These are phyloP conservation scores for Elaeagnus macrophylla DNA, from an alignment of 306 rosid genomes.

Conservation along the genomic window DNA sequence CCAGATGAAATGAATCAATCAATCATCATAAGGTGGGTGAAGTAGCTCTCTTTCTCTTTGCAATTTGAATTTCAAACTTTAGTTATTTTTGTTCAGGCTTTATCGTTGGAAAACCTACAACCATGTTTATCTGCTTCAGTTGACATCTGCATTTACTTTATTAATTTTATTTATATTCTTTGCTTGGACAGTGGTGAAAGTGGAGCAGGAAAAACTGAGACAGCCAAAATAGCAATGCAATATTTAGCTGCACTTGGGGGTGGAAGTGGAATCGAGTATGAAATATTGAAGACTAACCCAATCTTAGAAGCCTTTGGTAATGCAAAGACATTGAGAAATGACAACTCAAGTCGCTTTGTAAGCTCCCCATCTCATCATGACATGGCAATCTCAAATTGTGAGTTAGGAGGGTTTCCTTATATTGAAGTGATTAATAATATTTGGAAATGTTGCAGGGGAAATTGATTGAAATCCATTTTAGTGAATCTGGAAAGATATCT, in stretches of 20 bases:
- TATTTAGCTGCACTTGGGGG: conserved; percentile 96
- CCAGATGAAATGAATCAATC: conserved; percentile 99
- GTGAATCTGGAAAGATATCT: conserved; percentile 95
- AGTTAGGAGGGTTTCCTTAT: no score
- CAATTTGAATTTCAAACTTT: neutral
- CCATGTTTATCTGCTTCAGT: neutral
- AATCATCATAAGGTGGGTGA: conserved; percentile 84
- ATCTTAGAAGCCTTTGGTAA: conserved; percentile 98
- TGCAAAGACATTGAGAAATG: conserved; percentile 94
- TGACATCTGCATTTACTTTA: neutral
- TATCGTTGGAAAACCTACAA: no score
- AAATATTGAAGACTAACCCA: conserved; percentile 94
- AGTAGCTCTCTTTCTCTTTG: neutral
- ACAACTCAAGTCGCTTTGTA: conserved; percentile 99
- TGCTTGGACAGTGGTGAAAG: conserved; percentile 78
- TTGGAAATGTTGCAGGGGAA: conserved; percentile 55
- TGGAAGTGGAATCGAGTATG: conserved; percentile 96
- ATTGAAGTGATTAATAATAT: no score
- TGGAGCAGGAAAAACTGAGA: conserved; percentile 99
- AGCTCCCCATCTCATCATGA: conserved; percentile 26
- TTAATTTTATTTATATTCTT: neutral
- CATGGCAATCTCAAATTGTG: no score
- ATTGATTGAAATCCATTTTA: conserved; percentile 93
- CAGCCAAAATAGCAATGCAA: conserved; percentile 98
- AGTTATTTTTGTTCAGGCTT: no score